Conservation (phyloP, 1,284 basidiomycete species). For the Cutaneotrichosporon sp. region DNA sequence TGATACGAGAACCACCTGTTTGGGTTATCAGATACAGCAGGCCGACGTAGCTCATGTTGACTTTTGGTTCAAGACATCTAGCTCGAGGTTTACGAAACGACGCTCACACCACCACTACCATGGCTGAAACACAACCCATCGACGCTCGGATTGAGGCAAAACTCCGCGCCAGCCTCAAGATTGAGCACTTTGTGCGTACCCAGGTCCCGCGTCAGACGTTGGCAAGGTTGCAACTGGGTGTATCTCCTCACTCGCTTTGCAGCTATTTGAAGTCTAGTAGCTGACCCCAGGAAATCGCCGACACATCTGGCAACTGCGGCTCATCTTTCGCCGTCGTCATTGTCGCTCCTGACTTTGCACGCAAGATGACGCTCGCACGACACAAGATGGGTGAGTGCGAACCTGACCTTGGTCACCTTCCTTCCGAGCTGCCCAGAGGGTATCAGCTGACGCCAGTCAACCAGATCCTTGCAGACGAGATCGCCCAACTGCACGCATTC, state of each 20-base stretch:
- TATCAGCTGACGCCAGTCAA: slow-evolving; percentile 39
- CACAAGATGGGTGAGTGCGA: slow-evolving; percentile 50
- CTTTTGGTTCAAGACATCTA: background rate
- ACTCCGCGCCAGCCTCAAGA: slow-evolving; percentile 19
- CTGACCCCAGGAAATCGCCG: slow-evolving; percentile 27
- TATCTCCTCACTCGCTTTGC: background rate
- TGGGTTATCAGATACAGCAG: slow-evolving; percentile 8
- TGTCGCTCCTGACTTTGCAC: slow-evolving; percentile 50
- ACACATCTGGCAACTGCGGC: slow-evolving; percentile 53
- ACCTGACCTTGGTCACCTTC: background rate
- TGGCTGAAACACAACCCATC: slow-evolving; percentile 15
- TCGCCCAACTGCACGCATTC: slow-evolving; percentile 50
- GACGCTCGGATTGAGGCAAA: slow-evolving; percentile 25
- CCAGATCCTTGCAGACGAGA: slow-evolving; percentile 49
- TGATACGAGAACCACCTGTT: background rate
- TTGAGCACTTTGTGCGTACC: slow-evolving; percentile 23
- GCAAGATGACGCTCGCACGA: slow-evolving; percentile 49
- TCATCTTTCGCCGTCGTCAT: slow-evolving; percentile 49
- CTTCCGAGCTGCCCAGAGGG: background rate
- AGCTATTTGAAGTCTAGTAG: background rate
- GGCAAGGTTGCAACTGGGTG: no score
- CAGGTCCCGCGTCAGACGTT: no score
- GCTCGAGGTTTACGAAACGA: background rate
- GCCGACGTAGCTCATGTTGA: no score
- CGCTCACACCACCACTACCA: background rate